These are phyloP conservation scores for Calocybe indica DNA, from an alignment of 768 basidiomycete genomes.

Conservation along the genomic window DNA sequence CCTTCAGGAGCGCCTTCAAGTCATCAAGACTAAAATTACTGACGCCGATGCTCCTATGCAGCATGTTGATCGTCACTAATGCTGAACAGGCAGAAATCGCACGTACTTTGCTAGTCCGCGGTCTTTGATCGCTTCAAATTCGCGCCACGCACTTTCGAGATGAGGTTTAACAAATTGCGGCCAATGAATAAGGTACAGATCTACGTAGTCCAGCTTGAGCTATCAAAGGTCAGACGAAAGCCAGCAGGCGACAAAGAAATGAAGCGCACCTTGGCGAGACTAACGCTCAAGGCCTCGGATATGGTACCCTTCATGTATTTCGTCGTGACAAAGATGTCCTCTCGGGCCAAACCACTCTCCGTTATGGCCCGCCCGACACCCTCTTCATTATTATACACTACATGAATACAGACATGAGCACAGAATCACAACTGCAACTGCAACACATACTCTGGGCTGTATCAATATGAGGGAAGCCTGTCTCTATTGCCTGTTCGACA, in stretches of 20 bases:
- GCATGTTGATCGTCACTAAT: not conserved
- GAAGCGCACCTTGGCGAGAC: conserved; percentile 41
- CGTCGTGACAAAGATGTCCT: conserved; percentile 46
- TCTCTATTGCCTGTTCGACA: conserved; percentile 10
- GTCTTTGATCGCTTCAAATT: conserved; percentile 49
- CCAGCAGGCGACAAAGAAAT: not conserved
- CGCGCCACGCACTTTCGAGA: conserved; percentile 41
- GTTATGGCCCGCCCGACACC: conserved; percentile 35
- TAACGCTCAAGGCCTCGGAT: conserved; percentile 34
- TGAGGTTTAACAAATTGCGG: conserved; percentile 28
- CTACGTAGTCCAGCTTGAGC: conserved; percentile 57
- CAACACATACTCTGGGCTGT: conserved; percentile 15
- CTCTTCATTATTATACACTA: conserved; percentile 33
- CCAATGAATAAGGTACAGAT: conserved; percentile 66
- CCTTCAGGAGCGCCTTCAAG: not conserved
- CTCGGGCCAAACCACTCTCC: conserved; percentile 40
- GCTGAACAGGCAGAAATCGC: not conserved
- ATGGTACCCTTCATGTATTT: conserved; percentile 43
- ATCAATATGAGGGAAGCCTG: conserved; percentile 15
- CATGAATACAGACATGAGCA: conserved; percentile 23
- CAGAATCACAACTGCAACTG: conserved; percentile 8
- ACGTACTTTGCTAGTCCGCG: conserved; percentile 36
- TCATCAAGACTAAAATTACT: not conserved
- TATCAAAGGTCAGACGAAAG: conserved; percentile 16
- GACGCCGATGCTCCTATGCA: conserved; percentile 7